These are phyloP conservation scores for Daedalea quercina DNA, from an alignment of 768 basidiomycete species.

Conservation along the genomic window DNA sequence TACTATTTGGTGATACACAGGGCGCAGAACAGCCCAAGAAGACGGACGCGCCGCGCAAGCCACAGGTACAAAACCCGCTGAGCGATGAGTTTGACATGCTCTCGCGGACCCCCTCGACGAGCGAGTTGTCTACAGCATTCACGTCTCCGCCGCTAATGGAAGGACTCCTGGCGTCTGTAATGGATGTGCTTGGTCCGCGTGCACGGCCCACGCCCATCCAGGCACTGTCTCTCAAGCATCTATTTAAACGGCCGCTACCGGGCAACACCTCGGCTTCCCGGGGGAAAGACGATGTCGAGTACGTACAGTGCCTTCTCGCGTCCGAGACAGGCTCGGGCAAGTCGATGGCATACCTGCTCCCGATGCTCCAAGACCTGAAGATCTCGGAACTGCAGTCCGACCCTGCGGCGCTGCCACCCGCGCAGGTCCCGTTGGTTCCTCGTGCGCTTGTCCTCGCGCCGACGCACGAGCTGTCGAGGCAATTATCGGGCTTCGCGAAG, in stretches of 20 bases:
- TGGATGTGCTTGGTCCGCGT: conserved; percentile 47
- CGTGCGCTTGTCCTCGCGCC: conserved; percentile 80
- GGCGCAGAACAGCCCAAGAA: neutral
- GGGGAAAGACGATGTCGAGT: conserved; percentile 25
- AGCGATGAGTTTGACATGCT: conserved; percentile 32
- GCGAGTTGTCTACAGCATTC: conserved; percentile 38
- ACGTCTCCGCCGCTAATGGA: conserved; percentile 64
- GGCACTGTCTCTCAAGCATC: conserved; percentile 59
- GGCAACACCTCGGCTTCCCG: conserved; percentile 2
- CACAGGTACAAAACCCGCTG: conserved; percentile 20
- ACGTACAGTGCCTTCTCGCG: conserved; percentile 56
- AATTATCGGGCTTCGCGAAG: conserved; percentile 72
- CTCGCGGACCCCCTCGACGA: conserved; percentile 14
- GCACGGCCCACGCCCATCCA: conserved; percentile 76
- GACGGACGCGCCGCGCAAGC: neutral
- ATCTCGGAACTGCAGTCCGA: conserved; percentile 37
- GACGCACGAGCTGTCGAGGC: conserved; percentile 84
- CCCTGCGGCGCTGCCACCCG: neutral
- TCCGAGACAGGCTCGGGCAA: conserved; percentile 92
- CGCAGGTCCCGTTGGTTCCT: conserved; percentile 43
- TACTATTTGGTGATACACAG: neutral
- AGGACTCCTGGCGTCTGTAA: conserved; percentile 52
- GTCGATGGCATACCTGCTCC: conserved; percentile 84
- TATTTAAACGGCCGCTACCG: conserved; percentile 31
- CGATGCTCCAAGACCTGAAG: conserved; percentile 76